phyloP scores from a whole-genome alignment of 1,284 basidiomycete species.

The Neotropicomus parvogracilis region DNA sequence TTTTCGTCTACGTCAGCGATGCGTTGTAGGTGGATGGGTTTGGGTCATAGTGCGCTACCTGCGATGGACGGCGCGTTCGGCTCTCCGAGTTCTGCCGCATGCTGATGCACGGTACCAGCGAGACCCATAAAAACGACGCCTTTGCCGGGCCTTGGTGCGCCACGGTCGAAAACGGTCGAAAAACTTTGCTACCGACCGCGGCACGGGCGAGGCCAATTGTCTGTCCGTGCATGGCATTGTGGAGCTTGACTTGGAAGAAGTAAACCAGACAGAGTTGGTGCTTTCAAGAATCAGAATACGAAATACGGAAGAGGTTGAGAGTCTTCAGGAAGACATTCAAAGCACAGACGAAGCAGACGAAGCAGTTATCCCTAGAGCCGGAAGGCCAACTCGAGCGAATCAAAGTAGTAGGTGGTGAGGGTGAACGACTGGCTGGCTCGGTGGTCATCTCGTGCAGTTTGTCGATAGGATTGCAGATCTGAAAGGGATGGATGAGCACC shows the following conservation, averaged over 20 bases:
- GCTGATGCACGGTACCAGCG: constrained; percentile 56
- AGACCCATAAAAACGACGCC: constrained; percentile 55
- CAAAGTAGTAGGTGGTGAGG: too few species aligned
- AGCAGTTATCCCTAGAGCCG: constrained; percentile 55
- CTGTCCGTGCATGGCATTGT: constrained; percentile 46
- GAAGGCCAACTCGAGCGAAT: too few species aligned
- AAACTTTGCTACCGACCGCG: constrained; percentile 46
- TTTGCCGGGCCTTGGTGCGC: constrained; percentile 14
- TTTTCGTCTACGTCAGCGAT: too few species aligned
- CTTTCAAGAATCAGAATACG: constrained; percentile 13
- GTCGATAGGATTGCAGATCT: constrained; percentile 60
- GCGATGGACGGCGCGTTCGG: constrained; percentile 55
- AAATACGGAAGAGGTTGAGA: constrained; percentile 48
- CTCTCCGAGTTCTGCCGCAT: constrained; percentile 49
- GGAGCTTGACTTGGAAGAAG: constrained; percentile 44
- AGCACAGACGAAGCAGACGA: constrained; percentile 62
- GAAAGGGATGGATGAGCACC: constrained; percentile 65
- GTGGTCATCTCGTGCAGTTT: constrained; percentile 62
- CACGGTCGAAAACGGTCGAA: constrained; percentile 41
- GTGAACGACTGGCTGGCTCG: constrained; percentile 40
- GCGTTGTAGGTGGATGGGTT: too few species aligned
- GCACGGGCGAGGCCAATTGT: constrained; percentile 48
- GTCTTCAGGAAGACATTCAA: constrained; percentile 52
- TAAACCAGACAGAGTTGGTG: neutral
- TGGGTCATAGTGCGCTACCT: constrained; percentile 38